Base-by-base conservation (phyloP, 306 rosid species). In the Chamaecrista fasciculata region DNA sequence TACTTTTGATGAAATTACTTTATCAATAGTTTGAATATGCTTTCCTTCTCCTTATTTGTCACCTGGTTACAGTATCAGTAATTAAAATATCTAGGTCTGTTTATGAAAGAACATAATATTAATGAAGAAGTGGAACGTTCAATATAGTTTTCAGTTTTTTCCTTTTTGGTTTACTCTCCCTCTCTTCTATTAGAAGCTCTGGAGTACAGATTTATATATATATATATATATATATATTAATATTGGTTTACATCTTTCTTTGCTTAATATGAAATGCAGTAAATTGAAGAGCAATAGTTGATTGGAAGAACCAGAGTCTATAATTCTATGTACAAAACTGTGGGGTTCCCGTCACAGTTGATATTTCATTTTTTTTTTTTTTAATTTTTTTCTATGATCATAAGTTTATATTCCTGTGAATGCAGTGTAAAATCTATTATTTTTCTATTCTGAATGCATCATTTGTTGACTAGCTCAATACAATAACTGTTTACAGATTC, bases 1-100 rank as follows among this genome's bases (percentile, higher is more conserved):
- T 60, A 64, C 47, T 56, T 62, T 59, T 46, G 31, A 19, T 16
- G 50, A 56, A 71, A 24, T 16, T 71, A 36, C 8, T 46, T n/a
- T 61, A 50, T 50, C 11, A 19, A 43, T 21, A 21, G 33, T 42
- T 59, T 68, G 70, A 42, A 16, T 21, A 26, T 58, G 6, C 25
- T 37, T 36, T 39, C 28, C 43, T 25, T 34, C 14, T 61, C 11
- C 39, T 60, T 47, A 37, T 12, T 23, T 47, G 20, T 58, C 42
- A 8, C 69, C 37, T 21, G 33, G 3, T 28, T 33, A 14, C 39
- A 48, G 21, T 25, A 16, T 37, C 26, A 19, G 64, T 53, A 36
- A 12, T 65, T 2, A 55, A 34, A 21, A 14, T 12, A 42, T 42
- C 26, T 73, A 18, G 25, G 61, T 56, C 42, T 44, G 21, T 33